Conservation (phyloP, 257 asterid species). For the Eustoma russellianum region DNA sequence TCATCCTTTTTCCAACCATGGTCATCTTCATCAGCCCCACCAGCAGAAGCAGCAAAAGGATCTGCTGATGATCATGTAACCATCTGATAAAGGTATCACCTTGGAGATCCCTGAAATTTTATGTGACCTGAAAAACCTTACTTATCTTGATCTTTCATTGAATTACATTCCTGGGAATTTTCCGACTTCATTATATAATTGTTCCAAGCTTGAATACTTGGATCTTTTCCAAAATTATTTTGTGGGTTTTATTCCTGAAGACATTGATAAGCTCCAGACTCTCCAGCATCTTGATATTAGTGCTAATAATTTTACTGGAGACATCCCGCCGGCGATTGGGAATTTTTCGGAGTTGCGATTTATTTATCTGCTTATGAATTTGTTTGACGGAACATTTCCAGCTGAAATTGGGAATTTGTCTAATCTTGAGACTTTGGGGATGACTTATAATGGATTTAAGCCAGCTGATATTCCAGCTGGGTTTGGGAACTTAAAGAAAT, state of each 20-base stretch:
- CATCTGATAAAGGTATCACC: constrained; percentile 14
- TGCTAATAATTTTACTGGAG: constrained; percentile 72
- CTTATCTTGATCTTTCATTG: constrained; percentile 29
- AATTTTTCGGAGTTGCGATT: constrained; percentile 31
- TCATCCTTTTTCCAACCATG: too few relatives aligned
- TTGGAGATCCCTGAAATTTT: constrained; percentile 40
- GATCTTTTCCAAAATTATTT: constrained; percentile 58
- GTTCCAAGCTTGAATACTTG: constrained; percentile 38
- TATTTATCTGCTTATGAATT: constrained; percentile 30
- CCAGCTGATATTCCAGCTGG: constrained; percentile 48
- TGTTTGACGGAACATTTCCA: constrained; percentile 63
- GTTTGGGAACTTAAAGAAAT: constrained; percentile 42
- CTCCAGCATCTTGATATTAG: constrained; percentile 44
- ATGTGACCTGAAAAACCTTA: constrained; percentile 40
- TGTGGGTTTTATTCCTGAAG: constrained; percentile 49
- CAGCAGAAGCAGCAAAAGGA: too few relatives aligned
- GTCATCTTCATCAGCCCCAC: too few relatives aligned
- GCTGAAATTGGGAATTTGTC: constrained; percentile 46
- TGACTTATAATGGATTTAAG: constrained; percentile 48
- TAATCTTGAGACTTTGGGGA: constrained; percentile 43
- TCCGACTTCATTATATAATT: constrained; percentile 39
- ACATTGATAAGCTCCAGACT: constrained; percentile 32
- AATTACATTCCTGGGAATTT: constrained; percentile 43
- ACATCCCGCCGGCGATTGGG: constrained; percentile 61
- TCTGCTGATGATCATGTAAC: too few relatives aligned